Percentiles rank a stretch among this genome's conserved stretches.
Conservation (phyloP, 148 eudicot genomes). For the Persicaria maculosa region DNA sequence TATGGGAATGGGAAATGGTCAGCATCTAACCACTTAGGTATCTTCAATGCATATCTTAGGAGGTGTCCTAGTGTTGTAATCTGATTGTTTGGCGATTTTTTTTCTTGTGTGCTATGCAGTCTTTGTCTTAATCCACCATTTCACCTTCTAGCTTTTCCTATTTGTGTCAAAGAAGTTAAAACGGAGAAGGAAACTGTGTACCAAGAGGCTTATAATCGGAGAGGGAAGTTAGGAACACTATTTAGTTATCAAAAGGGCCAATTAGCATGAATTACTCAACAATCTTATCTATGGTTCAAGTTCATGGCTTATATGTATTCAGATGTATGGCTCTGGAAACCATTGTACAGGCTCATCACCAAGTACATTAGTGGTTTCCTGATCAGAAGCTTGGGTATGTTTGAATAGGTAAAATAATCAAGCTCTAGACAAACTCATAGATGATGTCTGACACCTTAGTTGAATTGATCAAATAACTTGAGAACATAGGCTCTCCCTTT, state of each 20-base stretch:
- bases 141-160: not conserved
- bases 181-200: not conserved
- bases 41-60: constrained; percentile 13
- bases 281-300: too few relatives aligned
- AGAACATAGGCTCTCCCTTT: too few relatives aligned
- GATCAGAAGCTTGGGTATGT: not conserved
- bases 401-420: not conserved
- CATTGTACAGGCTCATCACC: not conserved
- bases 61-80: constrained; percentile 6
- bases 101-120: not conserved
- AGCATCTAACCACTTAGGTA: constrained; percentile 18
- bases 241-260: too few relatives aligned
- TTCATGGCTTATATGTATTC: not conserved
- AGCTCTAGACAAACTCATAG: not conserved
- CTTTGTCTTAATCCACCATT: not conserved
- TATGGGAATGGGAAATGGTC: constrained; percentile 35
- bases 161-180: not conserved
- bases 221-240: not conserved
- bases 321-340: not conserved
- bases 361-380: not conserved
- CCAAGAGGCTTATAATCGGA: not conserved
- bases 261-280: too few relatives aligned
- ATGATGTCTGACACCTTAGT: not conserved
- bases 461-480: too few relatives aligned
- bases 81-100: constrained; percentile 14